Evolutionary conservation across 306 rosid genomes (phyloP), one percentile per base, ranked within the genome.

Genomic region (Quercus bicolor): DNA sequence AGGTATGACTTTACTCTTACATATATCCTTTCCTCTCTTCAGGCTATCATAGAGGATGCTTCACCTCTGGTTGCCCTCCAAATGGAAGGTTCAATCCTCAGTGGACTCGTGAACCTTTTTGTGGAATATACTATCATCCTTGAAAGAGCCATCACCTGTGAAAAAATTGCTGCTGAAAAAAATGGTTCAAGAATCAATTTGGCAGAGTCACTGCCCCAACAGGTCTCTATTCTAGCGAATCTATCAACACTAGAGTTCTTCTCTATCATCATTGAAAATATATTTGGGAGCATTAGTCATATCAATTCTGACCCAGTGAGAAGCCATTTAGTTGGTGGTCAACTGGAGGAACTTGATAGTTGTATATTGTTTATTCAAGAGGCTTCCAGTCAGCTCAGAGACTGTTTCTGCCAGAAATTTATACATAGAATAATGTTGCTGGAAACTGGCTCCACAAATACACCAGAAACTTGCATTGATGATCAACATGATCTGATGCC

Each of bases 201-300:
- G 34, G 89, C 94, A 2, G 84, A 83, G 77, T 76, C 91, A 72
- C 40, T 86, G 77, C 20, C 79, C 34, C 94, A 89, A 28, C 90
- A 89, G 71, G 83, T 90, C 79, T 88, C 97, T 37, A 29, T 93
- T 80, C 81, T 93, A 86, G 91, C 87, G 82, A 93, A 89, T 79
- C 29, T 86, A 33, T 88, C 92, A 81, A 80, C 91, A 4, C 14
- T 89, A 19, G 77, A 74, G 28, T 26, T 26, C 26, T 24, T 26
- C 28, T 26, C 28, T 26, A 26, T 26, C 28, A 26, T 26, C 28
- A 26, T 26, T 26, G 28, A 26, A 26, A 26, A 26, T 26, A 26
- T 26, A 68, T 80, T 83, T 37, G 81, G 76, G 61, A 78, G 62
- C 73, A 45, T 20, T 12, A 68, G 19, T 71, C 78, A 51, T n/a